Evolutionary conservation across 1,284 basidiomycete genomes (phyloP).

Genomic region (Erythrobasidium hasegawianum): DNA sequence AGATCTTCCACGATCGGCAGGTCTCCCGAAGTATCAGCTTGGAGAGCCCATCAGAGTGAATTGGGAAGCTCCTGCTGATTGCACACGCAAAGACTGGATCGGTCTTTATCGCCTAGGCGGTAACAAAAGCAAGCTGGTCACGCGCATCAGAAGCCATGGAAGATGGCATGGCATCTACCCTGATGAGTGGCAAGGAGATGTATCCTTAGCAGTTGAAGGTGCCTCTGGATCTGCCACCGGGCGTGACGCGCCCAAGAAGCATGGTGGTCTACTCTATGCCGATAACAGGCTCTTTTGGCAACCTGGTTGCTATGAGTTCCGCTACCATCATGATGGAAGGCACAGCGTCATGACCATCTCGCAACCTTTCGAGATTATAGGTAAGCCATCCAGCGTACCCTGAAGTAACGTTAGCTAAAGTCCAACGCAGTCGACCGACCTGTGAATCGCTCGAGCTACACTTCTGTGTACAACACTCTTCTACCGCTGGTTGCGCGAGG

Average conservation of each 20-base stretch:
- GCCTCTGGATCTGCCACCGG: constrained; percentile 38
- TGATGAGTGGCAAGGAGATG: constrained; percentile 89
- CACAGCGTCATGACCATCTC: constrained; percentile 88
- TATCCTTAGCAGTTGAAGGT: constrained; percentile 48
- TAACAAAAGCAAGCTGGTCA: constrained; percentile 74
- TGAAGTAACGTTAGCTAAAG: constrained; percentile 8
- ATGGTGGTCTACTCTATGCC: constrained; percentile 70
- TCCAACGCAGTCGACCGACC: constrained; percentile 62
- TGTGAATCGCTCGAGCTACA: constrained; percentile 58
- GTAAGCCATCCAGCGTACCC: constrained; percentile 53
- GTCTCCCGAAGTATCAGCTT: constrained; percentile 66
- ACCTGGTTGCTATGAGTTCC: constrained; percentile 72
- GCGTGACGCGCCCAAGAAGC: constrained; percentile 40
- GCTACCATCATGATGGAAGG: constrained; percentile 60
- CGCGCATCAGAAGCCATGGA: constrained; percentile 79
- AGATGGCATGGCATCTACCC: constrained; percentile 89
- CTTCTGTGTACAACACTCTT: constrained; percentile 62
- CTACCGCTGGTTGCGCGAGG: constrained; percentile 77
- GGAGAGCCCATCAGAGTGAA: constrained; percentile 81
- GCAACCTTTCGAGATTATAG: constrained; percentile 80
- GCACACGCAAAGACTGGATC: constrained; percentile 95
- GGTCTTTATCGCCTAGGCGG: constrained; percentile 80
- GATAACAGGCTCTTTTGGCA: constrained; percentile 79
- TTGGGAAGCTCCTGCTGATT: constrained; percentile 81
- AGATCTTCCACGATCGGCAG: constrained; percentile 51